Evolutionary conservation across 441 rosid genomes (phyloP).

Genomic region (Kokia cookei): DNA sequence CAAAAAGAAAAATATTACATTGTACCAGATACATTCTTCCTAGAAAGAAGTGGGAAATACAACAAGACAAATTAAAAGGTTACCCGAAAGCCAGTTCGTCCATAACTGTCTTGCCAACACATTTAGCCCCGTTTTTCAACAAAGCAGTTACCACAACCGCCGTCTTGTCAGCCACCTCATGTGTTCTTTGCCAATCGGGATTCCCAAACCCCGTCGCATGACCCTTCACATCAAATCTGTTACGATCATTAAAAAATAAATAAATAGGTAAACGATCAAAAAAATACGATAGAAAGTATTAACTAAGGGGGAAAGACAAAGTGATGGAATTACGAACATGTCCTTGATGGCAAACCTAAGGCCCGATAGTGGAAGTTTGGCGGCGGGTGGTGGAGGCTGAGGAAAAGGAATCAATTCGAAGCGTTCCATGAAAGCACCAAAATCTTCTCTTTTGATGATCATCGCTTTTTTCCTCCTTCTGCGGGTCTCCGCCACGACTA

Average conservation of each 20-base stretch:
- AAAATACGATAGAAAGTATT: background rate
- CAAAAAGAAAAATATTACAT: slow-evolving; percentile 1
- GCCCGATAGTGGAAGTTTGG: slow-evolving; percentile 59
- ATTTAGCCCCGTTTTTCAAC: slow-evolving; percentile 83
- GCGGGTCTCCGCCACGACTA: slow-evolving; percentile 54
- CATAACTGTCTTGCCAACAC: slow-evolving; percentile 84
- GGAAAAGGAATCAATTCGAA: slow-evolving; percentile 69
- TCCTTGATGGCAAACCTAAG: slow-evolving; percentile 80
- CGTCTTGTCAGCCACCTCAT: slow-evolving; percentile 66
- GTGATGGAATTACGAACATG: slow-evolving; percentile 33
- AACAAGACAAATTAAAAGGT: background rate
- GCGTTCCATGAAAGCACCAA: slow-evolving; percentile 72
- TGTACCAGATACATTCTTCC: background rate
- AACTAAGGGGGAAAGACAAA: background rate
- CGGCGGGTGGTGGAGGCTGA: slow-evolving; percentile 90
- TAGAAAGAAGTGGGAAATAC: background rate
- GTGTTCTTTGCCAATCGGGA: slow-evolving; percentile 78
- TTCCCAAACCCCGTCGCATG: slow-evolving; percentile 79
- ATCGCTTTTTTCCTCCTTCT: slow-evolving; percentile 40
- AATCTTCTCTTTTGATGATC: slow-evolving; percentile 33
- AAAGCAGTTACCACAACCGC: slow-evolving; percentile 66
- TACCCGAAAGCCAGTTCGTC: slow-evolving; percentile 88
- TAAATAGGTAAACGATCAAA: background rate
- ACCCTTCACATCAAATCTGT: slow-evolving; percentile 80
- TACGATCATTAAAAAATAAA: slow-evolving; percentile 5